A percentile compares a stretch with the other conserved stretches of the same genome.
Conservation (phyloP, 139 green algal species). For the Chlorella sp. region DNA sequence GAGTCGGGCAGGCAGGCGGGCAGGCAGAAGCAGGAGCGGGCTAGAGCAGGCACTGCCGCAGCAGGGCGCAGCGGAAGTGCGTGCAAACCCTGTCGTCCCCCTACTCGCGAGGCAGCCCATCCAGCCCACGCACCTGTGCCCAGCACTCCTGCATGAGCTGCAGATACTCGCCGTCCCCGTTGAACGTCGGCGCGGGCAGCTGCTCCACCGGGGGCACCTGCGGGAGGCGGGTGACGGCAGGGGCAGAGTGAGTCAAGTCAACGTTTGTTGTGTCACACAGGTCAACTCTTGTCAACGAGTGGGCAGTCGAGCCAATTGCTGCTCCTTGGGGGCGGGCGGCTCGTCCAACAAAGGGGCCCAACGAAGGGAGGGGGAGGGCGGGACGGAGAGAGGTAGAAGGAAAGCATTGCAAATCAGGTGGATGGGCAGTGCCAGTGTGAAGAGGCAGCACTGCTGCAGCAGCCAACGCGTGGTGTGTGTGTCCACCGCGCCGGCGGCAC, state of each 20-base stretch:
- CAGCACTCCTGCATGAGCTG: conserved; percentile 37
- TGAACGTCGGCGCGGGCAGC: conserved; percentile 20
- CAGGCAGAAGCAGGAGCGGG: too few species aligned
- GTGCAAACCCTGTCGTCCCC: background rate
- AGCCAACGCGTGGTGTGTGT: too few species aligned
- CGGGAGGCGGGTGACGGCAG: background rate
- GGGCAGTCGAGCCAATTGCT: too few species aligned
- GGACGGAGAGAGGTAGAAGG: background rate
- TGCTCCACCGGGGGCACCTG: conserved; percentile 22
- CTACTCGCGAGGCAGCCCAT: background rate
- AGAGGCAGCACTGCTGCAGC: background rate
- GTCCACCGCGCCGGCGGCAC: too few species aligned
- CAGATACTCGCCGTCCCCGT: conserved; percentile 26
- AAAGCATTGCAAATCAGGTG: background rate
- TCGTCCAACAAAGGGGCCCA: too few species aligned
- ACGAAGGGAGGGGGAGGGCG: background rate
- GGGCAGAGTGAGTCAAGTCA: background rate
- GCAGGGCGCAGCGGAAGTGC: background rate
- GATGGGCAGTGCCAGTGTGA: background rate
- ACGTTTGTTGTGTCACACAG: too few species aligned
- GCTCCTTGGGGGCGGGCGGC: too few species aligned
- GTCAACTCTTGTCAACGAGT: too few species aligned
- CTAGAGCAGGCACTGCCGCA: too few species aligned
- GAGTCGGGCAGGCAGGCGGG: too few species aligned
- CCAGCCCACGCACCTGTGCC: background rate